Percentiles rank a stretch among this genome's conserved stretches.
phyloP scores from a whole-genome alignment of 257 asterid genomes.

The Cruciata laevipes region DNA sequence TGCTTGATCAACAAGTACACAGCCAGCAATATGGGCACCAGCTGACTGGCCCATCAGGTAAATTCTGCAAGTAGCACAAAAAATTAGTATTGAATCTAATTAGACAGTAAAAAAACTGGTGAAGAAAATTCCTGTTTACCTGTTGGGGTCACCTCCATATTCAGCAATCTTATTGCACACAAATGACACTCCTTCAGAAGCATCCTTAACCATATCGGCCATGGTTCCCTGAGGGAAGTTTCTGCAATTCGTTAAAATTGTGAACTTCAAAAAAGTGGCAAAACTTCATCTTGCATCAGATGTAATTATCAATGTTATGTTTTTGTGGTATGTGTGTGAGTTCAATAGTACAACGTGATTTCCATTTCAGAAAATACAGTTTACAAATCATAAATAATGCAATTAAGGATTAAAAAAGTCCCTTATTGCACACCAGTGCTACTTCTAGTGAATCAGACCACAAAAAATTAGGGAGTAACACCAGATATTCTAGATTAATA shows the following conservation, averaged over 20 bases:
- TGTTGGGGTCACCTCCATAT: constrained; percentile 95
- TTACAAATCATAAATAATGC: too few relatives aligned
- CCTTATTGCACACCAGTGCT: too few relatives aligned
- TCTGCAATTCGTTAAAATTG: constrained; percentile 39
- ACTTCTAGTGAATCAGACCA: neutral
- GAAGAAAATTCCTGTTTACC: constrained; percentile 28
- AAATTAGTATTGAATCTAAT: neutral
- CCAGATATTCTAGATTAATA: neutral
- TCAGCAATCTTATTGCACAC: constrained; percentile 84
- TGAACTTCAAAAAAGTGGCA: neutral
- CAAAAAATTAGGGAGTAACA: neutral
- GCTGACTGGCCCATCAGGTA: constrained; percentile 99
- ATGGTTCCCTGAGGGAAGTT: constrained; percentile 99
- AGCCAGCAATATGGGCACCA: constrained; percentile 94
- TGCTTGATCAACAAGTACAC: constrained; percentile 86
- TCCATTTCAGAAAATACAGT: neutral
- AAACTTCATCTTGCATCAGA: constrained; percentile 10
- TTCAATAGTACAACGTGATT: neutral
- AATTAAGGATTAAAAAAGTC: too few relatives aligned
- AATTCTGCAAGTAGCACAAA: constrained; percentile 35
- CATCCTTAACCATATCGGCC: constrained; percentile 88
- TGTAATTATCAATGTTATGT: neutral
- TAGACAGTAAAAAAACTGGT: neutral
- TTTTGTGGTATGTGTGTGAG: neutral
- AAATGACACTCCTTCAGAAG: constrained; percentile 89